Evolutionary conservation across 495 filamentous ascomycete genomes (phyloP), one percentile per base, ranked within the genome.

Genomic region (Cladorrhinum samala): DNA sequence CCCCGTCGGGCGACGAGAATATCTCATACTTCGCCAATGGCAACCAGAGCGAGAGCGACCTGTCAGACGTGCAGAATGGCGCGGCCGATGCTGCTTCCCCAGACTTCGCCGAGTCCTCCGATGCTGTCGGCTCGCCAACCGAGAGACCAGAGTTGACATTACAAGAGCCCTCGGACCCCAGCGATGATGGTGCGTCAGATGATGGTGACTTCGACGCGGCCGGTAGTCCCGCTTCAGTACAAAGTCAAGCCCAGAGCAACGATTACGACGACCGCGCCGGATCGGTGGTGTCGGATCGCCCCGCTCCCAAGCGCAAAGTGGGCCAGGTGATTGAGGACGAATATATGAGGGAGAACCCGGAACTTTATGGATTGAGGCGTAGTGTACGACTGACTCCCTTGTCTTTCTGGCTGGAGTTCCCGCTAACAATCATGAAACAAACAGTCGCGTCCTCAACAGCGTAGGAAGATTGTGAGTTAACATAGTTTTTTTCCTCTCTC

Each of bases 351-450:
- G 84, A 89, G 63, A 91, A 98, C 65, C 93, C 93, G n/a, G 93
- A 96, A 65, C 74, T 98, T 17, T 98, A 96, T 71, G 93, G 92
- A 16, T 75, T 99, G 46, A 81, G 93, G 55, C 80, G 93, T 64
- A 98, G 93, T 73, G 91, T 91, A 83, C 51, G 85, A 66, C 52
- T 30, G 37, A 24, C 18, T 56, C 27, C 54, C 47, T 55, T 42
- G 24, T 21, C 41, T 40, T 5, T 49, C 30, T 19, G 20, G 16
- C 9, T 9, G 45, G 16, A 6, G 48, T 48, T 41, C 46, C 52
- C 46, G 64, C 79, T 72, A 69, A 75, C 67, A 52, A 21, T 60
- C 48, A 24, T 52, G 27, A 42, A n/a, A n/a, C n/a, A n/a, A n/a
- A 50, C 43, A 80, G 78, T 75, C 71, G 52, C 77, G 78, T 25